Base-by-base conservation (phyloP, 306 rosid species). In the Cucurbita ficifolia region DNA sequence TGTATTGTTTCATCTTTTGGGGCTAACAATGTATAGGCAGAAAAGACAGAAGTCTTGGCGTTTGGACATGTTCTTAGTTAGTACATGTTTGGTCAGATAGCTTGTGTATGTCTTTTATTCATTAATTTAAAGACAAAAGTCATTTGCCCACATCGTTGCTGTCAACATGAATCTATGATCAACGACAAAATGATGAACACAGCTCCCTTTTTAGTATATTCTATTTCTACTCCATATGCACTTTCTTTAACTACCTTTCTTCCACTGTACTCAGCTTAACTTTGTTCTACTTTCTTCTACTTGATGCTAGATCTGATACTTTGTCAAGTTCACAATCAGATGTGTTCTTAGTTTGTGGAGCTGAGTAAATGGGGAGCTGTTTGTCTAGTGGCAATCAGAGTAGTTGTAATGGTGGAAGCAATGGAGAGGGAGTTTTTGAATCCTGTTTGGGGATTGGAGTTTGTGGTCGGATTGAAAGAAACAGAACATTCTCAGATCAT, bases 361-460 rank as follows among this genome's bases (percentile, higher is more conserved):
- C 74, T 88, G 87, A 90, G 53, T 10, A 88, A 82, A 93, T 93
- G 98, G 98, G 98, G 75, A 87, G 84, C 67, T 93, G 96, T 76
- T 86, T 90, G 55, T 93, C 98, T 10, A 90, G 92, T 56, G 82
- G 96, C 79, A 84, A 10, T 63, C 70, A 63, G 49, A 4, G 90
- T 81, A 83, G 89, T 82, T 83, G 83, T 70, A 87, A 94, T 65
- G 88, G 93, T 78, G 67, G 85, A 81, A 88, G 93, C 82, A 88
- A 90, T 74, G 94, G 94, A 62, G 94, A 87, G 40, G 63, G 73
- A 10, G 74, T 77, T 19, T 72, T 85, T 78, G 79, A 83, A 36
- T 83, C 88, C 64, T 86, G 96, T 82, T 81, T 73, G 79, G 83
- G 76, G 35, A 59, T 76, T 16, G 75, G 77, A 72, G 24, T 77